phyloP scores from a whole-genome alignment of 768 basidiomycete genomes.

The Sporobolomyces phaffii region DNA sequence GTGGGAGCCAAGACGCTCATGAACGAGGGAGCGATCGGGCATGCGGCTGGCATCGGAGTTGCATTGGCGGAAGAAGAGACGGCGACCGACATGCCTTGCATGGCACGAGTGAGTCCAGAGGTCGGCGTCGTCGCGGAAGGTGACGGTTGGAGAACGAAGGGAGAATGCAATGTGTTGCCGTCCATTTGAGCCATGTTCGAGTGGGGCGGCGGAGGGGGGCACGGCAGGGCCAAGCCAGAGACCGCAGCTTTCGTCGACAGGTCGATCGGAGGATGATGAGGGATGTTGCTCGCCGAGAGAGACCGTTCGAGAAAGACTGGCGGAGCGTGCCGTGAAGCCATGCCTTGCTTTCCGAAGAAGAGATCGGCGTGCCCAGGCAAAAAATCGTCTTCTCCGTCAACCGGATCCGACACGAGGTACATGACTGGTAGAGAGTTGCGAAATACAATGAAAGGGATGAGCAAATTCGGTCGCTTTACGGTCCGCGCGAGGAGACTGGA shows the following conservation, averaged over 20 bases:
- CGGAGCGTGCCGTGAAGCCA: slow-evolving; percentile 7
- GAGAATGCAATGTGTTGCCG: slow-evolving; percentile 6
- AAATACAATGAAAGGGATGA: neutral
- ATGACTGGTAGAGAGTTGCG: slow-evolving; percentile 34
- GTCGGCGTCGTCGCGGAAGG: slow-evolving; percentile 17
- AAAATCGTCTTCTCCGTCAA: slow-evolving; percentile 38
- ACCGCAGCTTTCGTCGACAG: neutral
- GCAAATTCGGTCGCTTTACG: neutral
- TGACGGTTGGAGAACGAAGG: slow-evolving; percentile 16
- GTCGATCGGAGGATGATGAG: slow-evolving; percentile 13
- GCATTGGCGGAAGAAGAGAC: neutral
- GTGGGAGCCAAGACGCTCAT: neutral
- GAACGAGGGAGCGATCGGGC: slow-evolving; percentile 26
- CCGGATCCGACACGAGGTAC: slow-evolving; percentile 37
- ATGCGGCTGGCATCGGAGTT: neutral
- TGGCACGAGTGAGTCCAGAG: slow-evolving; percentile 21
- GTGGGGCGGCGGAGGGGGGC: neutral
- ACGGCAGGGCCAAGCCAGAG: neutral
- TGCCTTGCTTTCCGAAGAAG: slow-evolving; percentile 33
- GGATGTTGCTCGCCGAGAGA: slow-evolving; percentile 1
- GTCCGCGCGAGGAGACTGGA: neutral
- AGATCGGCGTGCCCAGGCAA: slow-evolving; percentile 20
- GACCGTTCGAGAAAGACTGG: slow-evolving; percentile 25
- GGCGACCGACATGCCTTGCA: slow-evolving; percentile 32
- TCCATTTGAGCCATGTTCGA: too few species aligned